A percentile compares a stretch with the other conserved stretches of the same genome.
Conservation (phyloP, 768 basidiomycete species). For the Tricholoma sp. region DNA sequence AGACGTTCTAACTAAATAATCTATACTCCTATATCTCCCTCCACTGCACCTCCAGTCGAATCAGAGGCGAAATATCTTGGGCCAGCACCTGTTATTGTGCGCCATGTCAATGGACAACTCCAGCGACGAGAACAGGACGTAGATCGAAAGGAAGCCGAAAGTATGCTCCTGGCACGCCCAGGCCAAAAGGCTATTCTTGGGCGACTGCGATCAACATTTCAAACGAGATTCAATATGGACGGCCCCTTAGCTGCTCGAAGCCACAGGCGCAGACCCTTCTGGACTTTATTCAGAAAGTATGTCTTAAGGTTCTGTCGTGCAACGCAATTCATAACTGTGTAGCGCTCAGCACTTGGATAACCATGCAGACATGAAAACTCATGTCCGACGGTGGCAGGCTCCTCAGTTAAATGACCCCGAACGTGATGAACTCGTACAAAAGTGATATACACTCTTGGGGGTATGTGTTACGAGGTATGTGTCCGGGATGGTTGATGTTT, state of each 20-base stretch:
- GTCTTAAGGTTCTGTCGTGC: not conserved
- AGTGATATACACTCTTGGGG: conserved; percentile 14
- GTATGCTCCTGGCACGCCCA: too few relatives aligned
- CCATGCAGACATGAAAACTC: conserved; percentile 4
- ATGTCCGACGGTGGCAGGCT: conserved; percentile 15
- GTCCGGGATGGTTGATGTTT: not conserved
- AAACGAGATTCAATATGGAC: conserved; percentile 13
- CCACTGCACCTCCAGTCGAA: conserved; percentile 59
- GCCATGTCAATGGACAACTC: conserved; percentile 54
- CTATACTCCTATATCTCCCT: conserved; percentile 73
- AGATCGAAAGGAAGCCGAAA: too few relatives aligned
- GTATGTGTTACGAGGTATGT: conserved; percentile 25
- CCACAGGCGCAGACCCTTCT: conserved; percentile 16
- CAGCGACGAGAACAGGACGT: too few relatives aligned
- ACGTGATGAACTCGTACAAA: conserved; percentile 16
- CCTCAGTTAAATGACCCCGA: conserved; percentile 14
- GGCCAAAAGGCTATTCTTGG: too few relatives aligned
- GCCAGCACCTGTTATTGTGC: conserved; percentile 54
- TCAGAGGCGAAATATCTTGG: conserved; percentile 82
- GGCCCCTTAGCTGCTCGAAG: conserved; percentile 12
- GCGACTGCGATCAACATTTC: conserved; percentile 1
- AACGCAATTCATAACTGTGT: conserved; percentile 1
- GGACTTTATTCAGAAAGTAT: conserved; percentile 22
- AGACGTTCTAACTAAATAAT: conserved; percentile 16
- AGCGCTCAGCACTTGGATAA: conserved; percentile 14